Evolutionary conservation across 2,329 filamentous ascomycete genomes (phyloP).

Genomic region (Phaeophleospora eucalypticola): DNA sequence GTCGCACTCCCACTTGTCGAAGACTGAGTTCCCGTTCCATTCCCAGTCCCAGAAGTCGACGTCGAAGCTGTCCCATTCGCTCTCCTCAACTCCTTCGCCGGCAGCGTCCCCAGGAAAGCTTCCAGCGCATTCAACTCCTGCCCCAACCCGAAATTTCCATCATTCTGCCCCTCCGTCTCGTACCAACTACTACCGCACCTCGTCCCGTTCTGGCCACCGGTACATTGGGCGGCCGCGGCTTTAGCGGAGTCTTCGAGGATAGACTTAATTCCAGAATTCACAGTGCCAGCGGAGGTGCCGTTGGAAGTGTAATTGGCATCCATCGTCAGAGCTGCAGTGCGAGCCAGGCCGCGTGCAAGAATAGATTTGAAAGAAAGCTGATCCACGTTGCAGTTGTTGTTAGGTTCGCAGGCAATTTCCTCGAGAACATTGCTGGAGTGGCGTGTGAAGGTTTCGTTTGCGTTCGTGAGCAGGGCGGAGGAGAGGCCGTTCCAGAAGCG

Average conservation of each 20-base stretch:
- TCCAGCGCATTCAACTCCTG: slow-evolving; percentile 53
- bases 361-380: slow-evolving; percentile 71
- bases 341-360: slow-evolving; percentile 41
- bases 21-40: not conserved
- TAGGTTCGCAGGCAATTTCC: slow-evolving; percentile 64
- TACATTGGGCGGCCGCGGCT: slow-evolving; percentile 52
- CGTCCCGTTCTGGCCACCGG: slow-evolving; percentile 39
- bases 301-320: slow-evolving; percentile 34
- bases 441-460: slow-evolving; percentile 49
- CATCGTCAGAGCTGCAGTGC: slow-evolving; percentile 8
- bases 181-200: slow-evolving; percentile 42
- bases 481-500: slow-evolving; percentile 24
- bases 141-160: slow-evolving; percentile 47
- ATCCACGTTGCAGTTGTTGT: slow-evolving; percentile 61
- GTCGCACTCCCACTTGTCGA: not conserved
- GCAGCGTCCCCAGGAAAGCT: slow-evolving; percentile 42
- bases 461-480: slow-evolving; percentile 7
- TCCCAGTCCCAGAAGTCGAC: not conserved
- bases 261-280: slow-evolving; percentile 9
- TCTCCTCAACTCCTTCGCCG: slow-evolving; percentile 7
- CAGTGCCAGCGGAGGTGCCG: slow-evolving; percentile 31
- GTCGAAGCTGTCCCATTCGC: slow-evolving; percentile 4
- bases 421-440: slow-evolving; percentile 47
- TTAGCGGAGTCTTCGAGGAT: slow-evolving; percentile 42
- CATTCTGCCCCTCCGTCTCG: slow-evolving; percentile 30